A percentile compares a stretch with the other conserved stretches of the same genome.
These are phyloP conservation scores for Conringia planisiliqua DNA, from an alignment of 345 rosid species.

Conservation along the genomic window DNA sequence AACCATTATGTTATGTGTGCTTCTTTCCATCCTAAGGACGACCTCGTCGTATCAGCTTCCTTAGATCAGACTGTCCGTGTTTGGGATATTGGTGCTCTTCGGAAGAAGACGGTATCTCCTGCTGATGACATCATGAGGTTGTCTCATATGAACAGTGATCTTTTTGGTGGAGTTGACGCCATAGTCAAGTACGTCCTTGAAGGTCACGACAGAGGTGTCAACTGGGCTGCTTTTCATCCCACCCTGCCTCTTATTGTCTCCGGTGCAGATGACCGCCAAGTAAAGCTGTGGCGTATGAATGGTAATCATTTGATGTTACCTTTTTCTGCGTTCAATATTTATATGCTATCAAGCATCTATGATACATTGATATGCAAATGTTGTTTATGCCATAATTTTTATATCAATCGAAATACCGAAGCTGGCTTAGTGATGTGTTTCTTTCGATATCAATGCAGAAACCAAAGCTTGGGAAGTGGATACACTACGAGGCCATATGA, in stretches of 20 bases:
- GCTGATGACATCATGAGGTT: constrained; percentile 84
- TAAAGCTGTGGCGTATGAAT: constrained; percentile 97
- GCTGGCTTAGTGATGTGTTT: neutral
- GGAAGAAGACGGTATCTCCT: constrained; percentile 87
- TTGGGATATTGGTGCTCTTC: constrained; percentile 93
- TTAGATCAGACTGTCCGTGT: constrained; percentile 96
- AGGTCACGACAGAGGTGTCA: constrained; percentile 98
- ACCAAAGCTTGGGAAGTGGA: constrained; percentile 99
- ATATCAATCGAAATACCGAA: neutral
- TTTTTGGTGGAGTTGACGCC: constrained; percentile 94
- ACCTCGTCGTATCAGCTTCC: constrained; percentile 94
- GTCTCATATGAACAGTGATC: constrained; percentile 89
- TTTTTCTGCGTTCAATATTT: neutral
- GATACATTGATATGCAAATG: neutral
- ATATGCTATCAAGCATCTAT: neutral
- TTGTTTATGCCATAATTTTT: neutral
- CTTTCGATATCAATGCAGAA: constrained; percentile 47
- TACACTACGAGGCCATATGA: constrained; percentile 94
- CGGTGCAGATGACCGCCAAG: constrained; percentile 98
- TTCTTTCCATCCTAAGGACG: constrained; percentile 93
- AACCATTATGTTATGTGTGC: constrained; percentile 99
- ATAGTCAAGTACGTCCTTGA: constrained; percentile 94
- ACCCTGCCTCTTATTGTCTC: constrained; percentile 92
- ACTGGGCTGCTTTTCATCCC: constrained; percentile 99
- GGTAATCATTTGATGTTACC: constrained; percentile 40